Percentiles rank a stretch among this genome's conserved stretches.
Conservation (phyloP, 2,329 filamentous ascomycete genomes). For the Pleomassaria siparia region DNA sequence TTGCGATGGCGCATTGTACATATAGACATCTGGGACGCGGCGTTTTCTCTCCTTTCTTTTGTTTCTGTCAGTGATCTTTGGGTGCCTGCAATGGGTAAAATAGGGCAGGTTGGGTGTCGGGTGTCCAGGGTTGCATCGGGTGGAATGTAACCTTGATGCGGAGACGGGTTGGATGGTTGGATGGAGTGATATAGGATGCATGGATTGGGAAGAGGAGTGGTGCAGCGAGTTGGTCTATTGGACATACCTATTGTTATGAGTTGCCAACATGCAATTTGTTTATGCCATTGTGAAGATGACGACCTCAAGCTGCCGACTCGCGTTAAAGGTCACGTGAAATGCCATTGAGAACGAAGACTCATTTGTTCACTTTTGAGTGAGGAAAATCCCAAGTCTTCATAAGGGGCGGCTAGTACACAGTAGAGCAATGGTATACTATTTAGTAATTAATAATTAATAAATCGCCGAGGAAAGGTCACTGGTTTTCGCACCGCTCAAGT, state of each 20-base stretch:
- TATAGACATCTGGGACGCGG: slow-evolving; percentile 3
- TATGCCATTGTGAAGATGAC: not conserved
- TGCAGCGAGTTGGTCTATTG: not conserved
- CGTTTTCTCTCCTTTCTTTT: no score
- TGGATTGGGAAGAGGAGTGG: not conserved
- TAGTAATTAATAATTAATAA: no score
- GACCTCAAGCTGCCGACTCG: no score
- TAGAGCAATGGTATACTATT: no score
- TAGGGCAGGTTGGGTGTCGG: not conserved
- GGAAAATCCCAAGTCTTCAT: no score
- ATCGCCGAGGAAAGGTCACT: not conserved
- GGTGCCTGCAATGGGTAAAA: slow-evolving; percentile 1
- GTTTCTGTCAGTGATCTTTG: slow-evolving; percentile 1
- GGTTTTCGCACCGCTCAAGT: slow-evolving; percentile 1
- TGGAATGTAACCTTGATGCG: not conserved
- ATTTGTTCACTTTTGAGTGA: no score
- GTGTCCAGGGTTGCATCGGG: not conserved
- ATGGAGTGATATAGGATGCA: not conserved
- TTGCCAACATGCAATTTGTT: not conserved
- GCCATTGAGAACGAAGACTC: no score
- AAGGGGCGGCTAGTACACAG: no score
- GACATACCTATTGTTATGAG: slow-evolving; percentile 3
- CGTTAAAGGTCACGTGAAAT: not conserved
- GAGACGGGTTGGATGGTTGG: not conserved
- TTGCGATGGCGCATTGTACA: slow-evolving; percentile 5